Base-by-base conservation (phyloP, 1,284 basidiomycete genomes). In the Leccinum variabile region DNA sequence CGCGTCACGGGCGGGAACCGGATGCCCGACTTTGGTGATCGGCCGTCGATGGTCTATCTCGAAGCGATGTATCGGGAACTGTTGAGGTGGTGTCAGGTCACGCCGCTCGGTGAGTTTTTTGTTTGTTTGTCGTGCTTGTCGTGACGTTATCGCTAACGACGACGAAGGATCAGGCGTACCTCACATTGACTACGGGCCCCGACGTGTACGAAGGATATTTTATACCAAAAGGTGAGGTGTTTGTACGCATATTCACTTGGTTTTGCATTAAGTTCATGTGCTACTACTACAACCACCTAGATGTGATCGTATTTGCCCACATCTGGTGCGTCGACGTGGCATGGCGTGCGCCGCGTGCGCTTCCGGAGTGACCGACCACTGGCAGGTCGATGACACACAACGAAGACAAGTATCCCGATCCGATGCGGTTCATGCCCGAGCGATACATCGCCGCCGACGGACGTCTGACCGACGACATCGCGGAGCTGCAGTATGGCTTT, bases 401-500 rank as follows among this genome's bases (percentile, higher is more conserved):
- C 35, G 66, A 71, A 39, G 9, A 32, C 14, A 67, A 67, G 49
- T 75, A 73, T 60, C 67, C 70, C 3, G 67, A 77, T 11, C 71
- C 72, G 18, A 72, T 73, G 57, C 57, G 59, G 13, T 79, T 78
- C 64, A 70, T 69, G 57, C 77, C 76, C 0, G 74, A 75, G 18
- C 46, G 76, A 46, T 80, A 69, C 63, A 63, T 77, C 11, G 65
- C 58, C 28, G 59, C 52, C 22, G 37, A 65, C 18, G 71, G 67
- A 3, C 62, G 71, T 1, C 66, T 71, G 16, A 70, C 66, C 2
- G 65, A 68, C 28, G 76, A 81, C 57, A 76, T 77, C 2, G 73
- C 73, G 6, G 77, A 78, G 7, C 70, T 72, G 1, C 74, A 78
- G 9, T 81, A 78, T 61, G 80, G 82, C 0, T 82, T 79, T 56